These are phyloP conservation scores for Annulohypoxylon moriforme DNA, from an alignment of 495 filamentous ascomycete genomes.

Conservation along the genomic window DNA sequence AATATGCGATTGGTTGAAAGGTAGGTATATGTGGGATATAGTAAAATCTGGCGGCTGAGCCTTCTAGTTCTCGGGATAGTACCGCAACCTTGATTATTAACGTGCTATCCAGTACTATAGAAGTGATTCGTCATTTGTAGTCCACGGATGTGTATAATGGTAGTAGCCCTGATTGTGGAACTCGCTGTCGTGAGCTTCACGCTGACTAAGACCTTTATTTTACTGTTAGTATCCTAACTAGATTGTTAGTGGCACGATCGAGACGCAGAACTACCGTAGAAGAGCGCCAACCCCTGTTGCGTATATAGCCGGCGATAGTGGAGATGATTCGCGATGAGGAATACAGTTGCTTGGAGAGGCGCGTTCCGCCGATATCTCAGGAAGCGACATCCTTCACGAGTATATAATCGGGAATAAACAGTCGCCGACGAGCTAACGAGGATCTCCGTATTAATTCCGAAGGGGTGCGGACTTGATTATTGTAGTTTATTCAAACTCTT, in stretches of 20 bases:
- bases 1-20: too few species aligned
- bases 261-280: not conserved
- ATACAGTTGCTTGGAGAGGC: not conserved
- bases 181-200: too few species aligned
- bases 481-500: not conserved
- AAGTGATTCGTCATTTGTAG: too few species aligned
- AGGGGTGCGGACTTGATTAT: not conserved
- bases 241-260: not conserved
- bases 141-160: too few species aligned
- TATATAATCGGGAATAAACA: not conserved
- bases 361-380: not conserved
- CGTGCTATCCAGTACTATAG: too few species aligned
- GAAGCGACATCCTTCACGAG: not conserved
- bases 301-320: not conserved
- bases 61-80: too few species aligned
- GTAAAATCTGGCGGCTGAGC: too few species aligned
- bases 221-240: not conserved
- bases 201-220: not conserved
- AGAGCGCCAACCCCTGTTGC: not conserved
- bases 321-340: not conserved
- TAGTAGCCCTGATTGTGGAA: too few species aligned
- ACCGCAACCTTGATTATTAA: too few species aligned
- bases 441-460: not conserved
- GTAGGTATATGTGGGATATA: too few species aligned
- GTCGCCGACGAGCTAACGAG: too few species aligned